Evolutionary conservation across 805 yeast genomes (phyloP).

Genomic region (Lipomyces chichibuensis): DNA sequence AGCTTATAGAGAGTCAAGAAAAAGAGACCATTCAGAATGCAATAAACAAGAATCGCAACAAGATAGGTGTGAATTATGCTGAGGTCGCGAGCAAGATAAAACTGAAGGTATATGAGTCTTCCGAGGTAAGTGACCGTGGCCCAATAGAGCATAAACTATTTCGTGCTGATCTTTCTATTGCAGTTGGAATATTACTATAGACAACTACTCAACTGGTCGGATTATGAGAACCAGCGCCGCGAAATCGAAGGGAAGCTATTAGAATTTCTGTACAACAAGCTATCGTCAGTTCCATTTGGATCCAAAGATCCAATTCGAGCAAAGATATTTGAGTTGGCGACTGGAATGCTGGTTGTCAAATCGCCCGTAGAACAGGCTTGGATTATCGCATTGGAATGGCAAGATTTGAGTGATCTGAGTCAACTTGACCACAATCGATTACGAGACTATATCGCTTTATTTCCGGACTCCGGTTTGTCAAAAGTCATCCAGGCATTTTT

Average conservation of each 20-base stretch:
- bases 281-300: slow-evolving; percentile 56
- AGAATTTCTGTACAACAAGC: slow-evolving; percentile 56
- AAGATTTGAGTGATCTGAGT: slow-evolving; percentile 57
- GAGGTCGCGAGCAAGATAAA: slow-evolving; percentile 44
- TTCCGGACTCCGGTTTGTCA: slow-evolving; percentile 65
- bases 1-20: slow-evolving; percentile 47
- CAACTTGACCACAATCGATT: slow-evolving; percentile 55
- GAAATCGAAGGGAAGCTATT: slow-evolving; percentile 63
- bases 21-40: slow-evolving; percentile 35
- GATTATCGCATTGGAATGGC: slow-evolving; percentile 74
- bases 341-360: slow-evolving; percentile 69
- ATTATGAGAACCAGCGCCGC: slow-evolving; percentile 65
- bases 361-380: slow-evolving; percentile 68
- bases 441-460: slow-evolving; percentile 56
- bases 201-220: slow-evolving; percentile 58
- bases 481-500: slow-evolving; percentile 63
- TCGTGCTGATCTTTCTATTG: not conserved
- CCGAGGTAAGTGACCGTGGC: slow-evolving; percentile 40
- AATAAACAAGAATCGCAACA: slow-evolving; percentile 37
- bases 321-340: slow-evolving; percentile 59
- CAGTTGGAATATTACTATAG: slow-evolving; percentile 56
- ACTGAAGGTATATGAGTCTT: slow-evolving; percentile 54
- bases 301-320: slow-evolving; percentile 48
- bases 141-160: not conserved
- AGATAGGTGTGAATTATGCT: slow-evolving; percentile 37